Percentiles rank a stretch among this genome's conserved stretches.
Evolutionary conservation across 352 stramenopile genomes (phyloP).

Genomic region (Pythium pyrilobum): DNA sequence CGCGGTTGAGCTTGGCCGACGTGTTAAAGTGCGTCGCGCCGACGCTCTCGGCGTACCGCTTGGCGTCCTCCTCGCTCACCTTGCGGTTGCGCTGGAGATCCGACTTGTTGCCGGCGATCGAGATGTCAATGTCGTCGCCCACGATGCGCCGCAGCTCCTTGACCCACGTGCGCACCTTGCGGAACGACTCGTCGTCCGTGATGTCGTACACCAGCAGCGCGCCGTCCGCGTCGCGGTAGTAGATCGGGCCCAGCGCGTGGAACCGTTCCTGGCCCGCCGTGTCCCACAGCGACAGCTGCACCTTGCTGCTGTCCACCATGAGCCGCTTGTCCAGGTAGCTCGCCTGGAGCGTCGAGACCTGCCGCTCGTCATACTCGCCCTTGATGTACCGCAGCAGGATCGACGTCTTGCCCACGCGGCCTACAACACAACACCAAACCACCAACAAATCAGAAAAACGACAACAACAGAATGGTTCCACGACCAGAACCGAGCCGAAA

Average conservation of each 20-base stretch:
- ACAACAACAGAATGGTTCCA: too few relatives aligned
- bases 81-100: constrained; percentile 88
- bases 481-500: neutral
- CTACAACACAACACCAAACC: constrained; percentile 29
- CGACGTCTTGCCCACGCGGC: constrained; percentile 93
- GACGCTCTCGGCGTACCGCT: constrained; percentile 81
- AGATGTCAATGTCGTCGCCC: constrained; percentile 88
- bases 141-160: constrained; percentile 90
- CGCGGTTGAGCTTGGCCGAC: constrained; percentile 90
- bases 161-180: constrained; percentile 91
- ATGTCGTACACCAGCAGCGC: constrained; percentile 92
- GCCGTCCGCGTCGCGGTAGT: constrained; percentile 88
- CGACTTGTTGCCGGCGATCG: constrained; percentile 91
- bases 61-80: constrained; percentile 81
- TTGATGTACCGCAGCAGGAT: constrained; percentile 93
- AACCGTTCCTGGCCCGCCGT: constrained; percentile 87
- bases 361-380: constrained; percentile 89
- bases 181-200: constrained; percentile 89
- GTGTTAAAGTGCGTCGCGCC: constrained; percentile 88
- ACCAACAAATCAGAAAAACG: neutral
- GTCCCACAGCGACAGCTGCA: constrained; percentile 86
- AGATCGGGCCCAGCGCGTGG: constrained; percentile 83
- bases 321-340: constrained; percentile 92
- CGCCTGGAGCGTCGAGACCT: constrained; percentile 91
- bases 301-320: constrained; percentile 71